Evolutionary conservation across 495 filamentous ascomycete species (phyloP).

Genomic region (Trichocladium uniseriatum): DNA sequence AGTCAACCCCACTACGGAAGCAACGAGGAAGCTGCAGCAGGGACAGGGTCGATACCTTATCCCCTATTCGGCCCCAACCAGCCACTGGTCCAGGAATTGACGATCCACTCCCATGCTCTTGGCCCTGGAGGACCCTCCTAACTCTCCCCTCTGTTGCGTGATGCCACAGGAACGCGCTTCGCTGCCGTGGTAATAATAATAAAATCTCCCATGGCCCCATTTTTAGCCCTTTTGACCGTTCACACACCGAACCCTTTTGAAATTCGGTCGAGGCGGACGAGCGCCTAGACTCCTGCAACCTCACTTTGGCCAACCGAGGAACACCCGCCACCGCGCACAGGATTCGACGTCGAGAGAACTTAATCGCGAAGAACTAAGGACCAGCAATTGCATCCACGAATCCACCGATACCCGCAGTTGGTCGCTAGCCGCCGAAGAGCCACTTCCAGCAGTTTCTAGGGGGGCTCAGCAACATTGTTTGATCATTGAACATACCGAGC

Average conservation of each 20-base stretch:
- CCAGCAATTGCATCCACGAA: too few species aligned
- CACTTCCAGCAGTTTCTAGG: too few species aligned
- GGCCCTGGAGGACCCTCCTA: not conserved
- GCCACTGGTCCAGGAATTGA: constrained; percentile 1
- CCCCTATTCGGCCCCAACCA: constrained; percentile 6
- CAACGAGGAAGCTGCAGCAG: constrained; percentile 15
- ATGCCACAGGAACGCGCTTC: constrained; percentile 10
- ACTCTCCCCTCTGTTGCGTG: constrained; percentile 12
- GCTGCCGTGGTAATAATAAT: not conserved
- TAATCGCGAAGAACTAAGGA: too few species aligned
- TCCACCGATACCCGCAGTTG: too few species aligned
- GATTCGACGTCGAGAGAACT: too few species aligned
- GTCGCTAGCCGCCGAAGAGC: too few species aligned
- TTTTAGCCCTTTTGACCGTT: constrained; percentile 8
- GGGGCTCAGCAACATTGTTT: too few species aligned
- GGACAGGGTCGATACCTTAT: constrained; percentile 14
- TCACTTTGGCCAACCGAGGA: not conserved
- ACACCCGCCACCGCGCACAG: too few species aligned
- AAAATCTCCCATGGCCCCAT: constrained; percentile 14
- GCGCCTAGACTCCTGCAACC: not conserved
- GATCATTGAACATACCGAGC: too few species aligned
- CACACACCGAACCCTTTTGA: not conserved
- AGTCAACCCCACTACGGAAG: constrained; percentile 19
- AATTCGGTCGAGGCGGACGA: not conserved
- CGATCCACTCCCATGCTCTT: not conserved